Evolutionary conservation across 1,284 basidiomycete genomes (phyloP).

Genomic region (Ganoderma lucidum): DNA sequence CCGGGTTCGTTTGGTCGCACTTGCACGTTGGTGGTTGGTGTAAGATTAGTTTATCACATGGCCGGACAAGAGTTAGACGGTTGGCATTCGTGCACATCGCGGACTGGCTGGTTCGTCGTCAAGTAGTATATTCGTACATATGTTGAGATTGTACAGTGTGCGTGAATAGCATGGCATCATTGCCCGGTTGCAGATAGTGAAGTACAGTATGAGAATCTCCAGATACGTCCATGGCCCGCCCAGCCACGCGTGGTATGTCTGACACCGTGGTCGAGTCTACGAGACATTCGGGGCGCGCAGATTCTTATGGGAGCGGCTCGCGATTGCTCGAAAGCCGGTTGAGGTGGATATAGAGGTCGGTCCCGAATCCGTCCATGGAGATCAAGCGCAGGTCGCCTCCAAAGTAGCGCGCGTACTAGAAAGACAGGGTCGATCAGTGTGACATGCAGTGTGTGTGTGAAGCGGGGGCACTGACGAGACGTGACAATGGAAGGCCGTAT

Average conservation of each 20-base stretch:
- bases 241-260: constrained; percentile 7
- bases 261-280: neutral
- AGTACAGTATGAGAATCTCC: constrained; percentile 9
- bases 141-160: constrained; percentile 10
- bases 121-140: constrained; percentile 23
- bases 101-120: neutral
- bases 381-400: constrained; percentile 97
- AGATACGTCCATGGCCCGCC: neutral
- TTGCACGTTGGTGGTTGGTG: neutral
- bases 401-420: constrained; percentile 93
- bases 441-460: neutral
- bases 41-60: neutral
- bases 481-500: constrained; percentile 91
- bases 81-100: neutral
- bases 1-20: neutral
- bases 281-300: too few species aligned
- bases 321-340: constrained; percentile 86
- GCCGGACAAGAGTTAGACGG: neutral
- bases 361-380: constrained; percentile 97
- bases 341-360: constrained; percentile 91
- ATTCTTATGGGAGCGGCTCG: constrained; percentile 69
- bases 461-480: constrained; percentile 64
- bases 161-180: constrained; percentile 9
- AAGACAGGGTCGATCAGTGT: neutral
- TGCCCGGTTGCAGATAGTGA: constrained; percentile 7